phyloP scores from a whole-genome alignment of 1,284 basidiomycete species.

The Phenoliferia sp. region DNA sequence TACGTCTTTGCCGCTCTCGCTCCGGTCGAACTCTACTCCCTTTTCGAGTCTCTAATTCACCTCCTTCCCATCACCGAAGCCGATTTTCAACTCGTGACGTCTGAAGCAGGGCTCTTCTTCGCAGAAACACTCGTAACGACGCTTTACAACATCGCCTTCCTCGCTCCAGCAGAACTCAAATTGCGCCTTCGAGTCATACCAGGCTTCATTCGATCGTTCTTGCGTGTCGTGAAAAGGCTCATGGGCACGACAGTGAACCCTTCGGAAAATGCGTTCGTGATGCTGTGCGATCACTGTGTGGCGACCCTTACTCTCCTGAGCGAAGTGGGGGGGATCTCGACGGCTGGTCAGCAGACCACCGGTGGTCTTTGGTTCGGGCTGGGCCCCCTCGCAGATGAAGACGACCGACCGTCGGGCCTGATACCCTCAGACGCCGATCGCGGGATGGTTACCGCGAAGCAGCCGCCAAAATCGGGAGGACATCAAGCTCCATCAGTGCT shows the following conservation, averaged over 20 bases:
- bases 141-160: constrained; percentile 80
- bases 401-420: neutral
- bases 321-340: constrained; percentile 66
- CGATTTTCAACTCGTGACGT: constrained; percentile 69
- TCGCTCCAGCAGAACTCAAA: constrained; percentile 70
- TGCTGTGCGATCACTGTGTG: constrained; percentile 67
- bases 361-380: constrained; percentile 26
- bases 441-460: constrained; percentile 14
- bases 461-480: neutral
- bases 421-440: constrained; percentile 4
- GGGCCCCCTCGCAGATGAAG: constrained; percentile 15
- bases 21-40: constrained; percentile 50
- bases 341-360: constrained; percentile 47
- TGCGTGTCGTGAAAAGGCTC: constrained; percentile 46
- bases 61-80: constrained; percentile 71
- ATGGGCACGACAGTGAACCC: constrained; percentile 48
- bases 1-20: constrained; percentile 64
- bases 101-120: constrained; percentile 65
- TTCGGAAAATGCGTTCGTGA: constrained; percentile 54
- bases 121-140: constrained; percentile 72
- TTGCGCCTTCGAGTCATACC: constrained; percentile 55
- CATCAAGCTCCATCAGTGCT: constrained; percentile 8
- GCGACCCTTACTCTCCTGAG: constrained; percentile 82
- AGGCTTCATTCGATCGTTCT: constrained; percentile 43
- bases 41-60: constrained; percentile 64